A percentile compares a stretch with the other conserved stretches of the same genome.
phyloP scores from a whole-genome alignment of 1,284 basidiomycete genomes.

The Crepidotus sp. region DNA sequence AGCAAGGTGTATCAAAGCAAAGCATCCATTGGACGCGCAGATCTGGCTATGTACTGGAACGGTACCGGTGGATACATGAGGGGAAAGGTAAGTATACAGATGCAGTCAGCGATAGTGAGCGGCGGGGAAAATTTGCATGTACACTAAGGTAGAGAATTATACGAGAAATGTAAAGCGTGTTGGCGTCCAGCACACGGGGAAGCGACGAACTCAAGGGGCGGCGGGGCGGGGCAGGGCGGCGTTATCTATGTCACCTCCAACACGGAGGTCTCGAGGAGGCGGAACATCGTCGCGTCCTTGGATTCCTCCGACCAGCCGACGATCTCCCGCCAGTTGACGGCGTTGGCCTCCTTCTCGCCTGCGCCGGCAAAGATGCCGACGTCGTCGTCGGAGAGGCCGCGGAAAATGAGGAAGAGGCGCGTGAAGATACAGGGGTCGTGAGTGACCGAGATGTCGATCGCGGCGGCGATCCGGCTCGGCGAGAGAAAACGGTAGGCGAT shows the following conservation, averaged over 20 bases:
- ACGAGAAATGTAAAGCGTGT: conserved; percentile 4
- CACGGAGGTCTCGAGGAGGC: conserved; percentile 67
- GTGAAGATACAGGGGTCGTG: conserved; percentile 71
- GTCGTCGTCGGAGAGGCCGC: conserved; percentile 73
- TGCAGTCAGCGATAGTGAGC: conserved; percentile 14
- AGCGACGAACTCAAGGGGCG: background rate
- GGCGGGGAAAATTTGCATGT: conserved; percentile 6
- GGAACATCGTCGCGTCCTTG: conserved; percentile 62
- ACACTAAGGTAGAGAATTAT: conserved; percentile 12
- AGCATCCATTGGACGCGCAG: conserved; percentile 1
- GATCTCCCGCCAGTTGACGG: conserved; percentile 66
- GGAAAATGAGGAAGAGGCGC: conserved; percentile 76
- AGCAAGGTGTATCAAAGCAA: conserved; percentile 4
- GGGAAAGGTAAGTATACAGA: conserved; percentile 15
- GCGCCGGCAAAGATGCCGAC: conserved; percentile 61
- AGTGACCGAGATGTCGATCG: conserved; percentile 77
- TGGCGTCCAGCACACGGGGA: conserved; percentile 3
- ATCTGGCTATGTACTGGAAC: conserved; percentile 6
- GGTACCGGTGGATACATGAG: conserved; percentile 12
- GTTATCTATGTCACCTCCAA: conserved; percentile 51
- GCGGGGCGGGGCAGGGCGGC: too few relatives aligned
- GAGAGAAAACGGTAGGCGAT: conserved; percentile 80
- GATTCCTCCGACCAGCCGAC: conserved; percentile 71
- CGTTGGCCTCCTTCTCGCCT: conserved; percentile 76
- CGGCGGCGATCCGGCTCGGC: conserved; percentile 65